phyloP scores from a whole-genome alignment of 352 stramenopile species.

The Thraustochytrium striatum region DNA sequence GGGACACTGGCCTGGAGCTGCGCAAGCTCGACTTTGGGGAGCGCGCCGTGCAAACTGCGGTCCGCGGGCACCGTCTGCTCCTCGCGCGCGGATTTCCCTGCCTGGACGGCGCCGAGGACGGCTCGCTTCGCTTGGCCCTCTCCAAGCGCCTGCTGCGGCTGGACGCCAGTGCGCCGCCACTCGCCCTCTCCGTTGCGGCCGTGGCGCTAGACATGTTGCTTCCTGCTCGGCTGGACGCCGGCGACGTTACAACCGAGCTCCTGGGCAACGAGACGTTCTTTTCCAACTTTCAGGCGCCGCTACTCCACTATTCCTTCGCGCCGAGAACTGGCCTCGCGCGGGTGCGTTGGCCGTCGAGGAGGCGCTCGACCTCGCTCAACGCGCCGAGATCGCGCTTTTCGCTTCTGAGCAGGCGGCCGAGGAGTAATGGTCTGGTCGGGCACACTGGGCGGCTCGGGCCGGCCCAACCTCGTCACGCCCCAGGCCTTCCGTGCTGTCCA shows the following conservation, averaged over 20 bases:
- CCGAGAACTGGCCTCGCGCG: neutral
- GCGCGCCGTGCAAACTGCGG: neutral
- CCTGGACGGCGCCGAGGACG: neutral
- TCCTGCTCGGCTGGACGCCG: neutral
- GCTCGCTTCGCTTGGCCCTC: neutral
- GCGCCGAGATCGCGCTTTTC: too few relatives aligned
- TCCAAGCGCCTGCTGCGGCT: neutral
- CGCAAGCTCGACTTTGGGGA: neutral
- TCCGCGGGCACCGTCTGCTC: constrained; percentile 6
- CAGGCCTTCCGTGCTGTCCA: neutral
- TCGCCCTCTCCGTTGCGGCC: neutral
- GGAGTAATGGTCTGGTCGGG: too few relatives aligned
- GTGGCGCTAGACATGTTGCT: neutral
- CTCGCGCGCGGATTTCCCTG: neutral
- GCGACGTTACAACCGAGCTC: neutral
- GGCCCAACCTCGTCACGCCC: neutral
- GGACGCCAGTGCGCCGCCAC: neutral
- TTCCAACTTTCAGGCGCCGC: constrained; percentile 19
- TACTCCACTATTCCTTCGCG: neutral
- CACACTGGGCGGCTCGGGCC: too few relatives aligned
- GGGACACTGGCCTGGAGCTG: too few relatives aligned
- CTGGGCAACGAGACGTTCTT: neutral
- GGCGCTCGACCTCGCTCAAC: neutral
- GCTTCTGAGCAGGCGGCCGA: too few relatives aligned
- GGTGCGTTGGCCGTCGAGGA: neutral